These are phyloP conservation scores for Millerozyma miso DNA, from an alignment of 805 yeast species.

Conservation along the genomic window DNA sequence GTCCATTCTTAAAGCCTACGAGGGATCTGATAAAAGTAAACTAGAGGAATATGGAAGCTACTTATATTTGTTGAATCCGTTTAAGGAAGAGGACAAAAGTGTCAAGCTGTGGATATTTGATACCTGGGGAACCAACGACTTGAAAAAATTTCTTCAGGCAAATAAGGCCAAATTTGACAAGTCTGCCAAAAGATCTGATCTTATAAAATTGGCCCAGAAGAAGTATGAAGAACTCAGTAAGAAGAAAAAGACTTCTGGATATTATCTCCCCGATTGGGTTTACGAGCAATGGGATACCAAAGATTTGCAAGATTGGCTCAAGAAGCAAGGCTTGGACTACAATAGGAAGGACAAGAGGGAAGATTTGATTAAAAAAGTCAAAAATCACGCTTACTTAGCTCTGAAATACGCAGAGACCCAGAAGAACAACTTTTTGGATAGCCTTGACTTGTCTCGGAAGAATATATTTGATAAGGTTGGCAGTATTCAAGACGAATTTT, in stretches of 20 bases:
- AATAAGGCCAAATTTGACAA: conserved; percentile 25
- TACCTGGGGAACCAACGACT: conserved; percentile 37
- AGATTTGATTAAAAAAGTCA: conserved; percentile 42
- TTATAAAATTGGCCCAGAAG: conserved; percentile 38
- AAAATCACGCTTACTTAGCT: conserved; percentile 42
- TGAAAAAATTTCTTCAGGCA: conserved; percentile 28
- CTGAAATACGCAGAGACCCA: conserved; percentile 25
- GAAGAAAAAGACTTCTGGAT: conserved; percentile 34
- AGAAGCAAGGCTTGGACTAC: conserved; percentile 34
- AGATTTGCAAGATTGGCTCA: conserved; percentile 48
- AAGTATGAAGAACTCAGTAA: conserved; percentile 38
- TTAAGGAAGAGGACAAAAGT: conserved; percentile 2
- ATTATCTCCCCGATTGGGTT: conserved; percentile 49
- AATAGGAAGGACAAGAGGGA: conserved; percentile 40
- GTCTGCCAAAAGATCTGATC: conserved; percentile 24
- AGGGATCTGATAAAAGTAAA: background rate
- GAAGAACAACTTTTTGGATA: conserved; percentile 37
- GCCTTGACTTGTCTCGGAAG: conserved; percentile 33
- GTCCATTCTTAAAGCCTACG: background rate
- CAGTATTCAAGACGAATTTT: conserved; percentile 37
- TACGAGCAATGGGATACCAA: conserved; percentile 51
- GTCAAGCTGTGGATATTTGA: conserved; percentile 45
- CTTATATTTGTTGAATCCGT: conserved; percentile 1
- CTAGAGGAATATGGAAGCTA: conserved; percentile 3
- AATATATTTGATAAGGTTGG: conserved; percentile 36